Base-by-base conservation (phyloP, 306 rosid species). In the Dalbergia cochinchinensis region DNA sequence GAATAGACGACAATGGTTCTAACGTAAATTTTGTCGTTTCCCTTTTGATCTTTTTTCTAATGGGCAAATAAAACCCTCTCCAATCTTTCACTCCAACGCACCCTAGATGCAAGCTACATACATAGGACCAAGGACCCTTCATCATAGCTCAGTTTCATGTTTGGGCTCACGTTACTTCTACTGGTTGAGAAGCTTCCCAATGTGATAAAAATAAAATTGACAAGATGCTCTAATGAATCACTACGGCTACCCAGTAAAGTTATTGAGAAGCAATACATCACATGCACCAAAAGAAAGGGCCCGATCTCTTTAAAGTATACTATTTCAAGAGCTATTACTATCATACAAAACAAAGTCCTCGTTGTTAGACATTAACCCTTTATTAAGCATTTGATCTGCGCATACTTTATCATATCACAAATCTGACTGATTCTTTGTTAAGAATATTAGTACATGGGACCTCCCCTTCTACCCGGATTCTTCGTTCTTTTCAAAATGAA, bases 341-440 rank as follows among this genome's bases (percentile, higher is more conserved):
- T 63, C 35, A 39, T 41, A 53, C 48, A 31, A 64, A 68, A 16
- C 10, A 78, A 78, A 69, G 73, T 62, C 68, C 34, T n/a, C 65
- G 53, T 69, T 69, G 78, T 41, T 68, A 37, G 75, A 82, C 37
- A 19, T 55, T 70, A 42, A 60, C 72, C 37, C 5, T 59, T 65
- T 53, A 37, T 59, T 26, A 47, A 78, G 63, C 69, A 59, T 81
- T 72, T 67, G 47, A 78, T 74, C 4, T 12, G 73, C 76, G 65
- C 62, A 87, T 66, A 22, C 61, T 74, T 80, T 48, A 65, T 78
- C 84, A 69, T 16, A 75, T 48, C 70, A 66, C 50, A 69, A 79
- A 47, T 84, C 88, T 84, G 90, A 88, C 86, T 34, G 83, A 86
- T 89, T 91, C 93, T 87, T 91, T 75, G 51, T 79, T 83, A 78